Conservation (phyloP, 805 yeast genomes). For the Candida nonsorbophila region DNA sequence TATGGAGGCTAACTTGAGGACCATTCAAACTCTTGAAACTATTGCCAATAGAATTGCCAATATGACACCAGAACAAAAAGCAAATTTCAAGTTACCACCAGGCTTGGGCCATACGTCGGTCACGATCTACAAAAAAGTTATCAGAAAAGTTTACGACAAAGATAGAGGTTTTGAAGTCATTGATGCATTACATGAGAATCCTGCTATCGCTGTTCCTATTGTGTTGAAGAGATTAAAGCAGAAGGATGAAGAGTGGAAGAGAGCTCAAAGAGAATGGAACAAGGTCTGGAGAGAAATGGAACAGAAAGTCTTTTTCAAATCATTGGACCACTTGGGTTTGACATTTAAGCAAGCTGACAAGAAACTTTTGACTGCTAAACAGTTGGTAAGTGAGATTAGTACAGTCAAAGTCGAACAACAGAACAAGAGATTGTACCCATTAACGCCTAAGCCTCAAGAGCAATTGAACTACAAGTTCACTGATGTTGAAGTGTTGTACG, state of each 20-base stretch:
- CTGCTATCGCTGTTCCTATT: slow-evolving; percentile 91
- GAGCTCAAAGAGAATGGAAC: slow-evolving; percentile 98
- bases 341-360: slow-evolving; percentile 97
- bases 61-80: slow-evolving; percentile 89
- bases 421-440: slow-evolving; percentile 80
- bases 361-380: slow-evolving; percentile 83
- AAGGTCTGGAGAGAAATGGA: slow-evolving; percentile 98
- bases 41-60: slow-evolving; percentile 90
- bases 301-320: slow-evolving; percentile 88
- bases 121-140: slow-evolving; percentile 90
- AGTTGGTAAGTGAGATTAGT: slow-evolving; percentile 83
- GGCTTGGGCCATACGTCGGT: slow-evolving; percentile 90
- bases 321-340: slow-evolving; percentile 90
- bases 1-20: slow-evolving; percentile 91
- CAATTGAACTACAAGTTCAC: slow-evolving; percentile 57
- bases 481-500: slow-evolving; percentile 67
- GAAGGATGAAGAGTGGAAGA: slow-evolving; percentile 98
- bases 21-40: slow-evolving; percentile 93
- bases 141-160: slow-evolving; percentile 86
- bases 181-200: slow-evolving; percentile 91
- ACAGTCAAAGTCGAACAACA: slow-evolving; percentile 88
- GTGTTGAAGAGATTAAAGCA: slow-evolving; percentile 90
- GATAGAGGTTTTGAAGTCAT: slow-evolving; percentile 95
- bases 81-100: slow-evolving; percentile 78
- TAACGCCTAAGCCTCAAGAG: slow-evolving; percentile 81